These are phyloP conservation scores for Ganoderma sinense DNA, from an alignment of 1,284 basidiomycete genomes.

Conservation along the genomic window DNA sequence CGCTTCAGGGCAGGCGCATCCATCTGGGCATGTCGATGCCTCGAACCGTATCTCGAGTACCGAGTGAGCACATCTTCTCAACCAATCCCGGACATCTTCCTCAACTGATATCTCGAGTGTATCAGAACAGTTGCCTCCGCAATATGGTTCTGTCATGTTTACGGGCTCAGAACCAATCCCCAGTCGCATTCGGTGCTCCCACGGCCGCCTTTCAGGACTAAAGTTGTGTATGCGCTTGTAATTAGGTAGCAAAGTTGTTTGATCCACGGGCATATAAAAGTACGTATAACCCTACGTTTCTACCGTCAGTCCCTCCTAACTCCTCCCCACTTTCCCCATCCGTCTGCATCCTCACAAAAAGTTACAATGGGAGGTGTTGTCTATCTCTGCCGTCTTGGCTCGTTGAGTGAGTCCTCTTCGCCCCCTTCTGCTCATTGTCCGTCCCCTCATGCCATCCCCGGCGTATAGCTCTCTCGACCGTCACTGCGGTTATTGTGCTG, in stretches of 20 bases:
- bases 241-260: neutral
- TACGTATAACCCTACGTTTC: neutral
- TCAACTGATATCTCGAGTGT: neutral
- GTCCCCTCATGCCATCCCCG: neutral
- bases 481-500: neutral
- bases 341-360: neutral
- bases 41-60: neutral
- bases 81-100: neutral
- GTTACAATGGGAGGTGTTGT: neutral
- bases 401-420: neutral
- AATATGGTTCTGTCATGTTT: neutral
- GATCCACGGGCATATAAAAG: neutral
- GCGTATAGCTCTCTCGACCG: neutral
- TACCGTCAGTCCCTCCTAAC: no score
- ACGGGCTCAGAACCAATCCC: neutral
- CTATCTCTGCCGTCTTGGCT: neutral
- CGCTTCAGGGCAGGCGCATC: neutral
- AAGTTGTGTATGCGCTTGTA: neutral
- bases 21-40: no score
- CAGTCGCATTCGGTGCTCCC: neutral
- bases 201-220: neutral
- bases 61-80: neutral
- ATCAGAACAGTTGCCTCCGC: neutral
- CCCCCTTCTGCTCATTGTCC: neutral
- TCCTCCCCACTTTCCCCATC: no score